A percentile compares a stretch with the other conserved stretches of the same genome.
Conservation (phyloP, 169 alveolate genomes). For the Cystoisospora suis region DNA sequence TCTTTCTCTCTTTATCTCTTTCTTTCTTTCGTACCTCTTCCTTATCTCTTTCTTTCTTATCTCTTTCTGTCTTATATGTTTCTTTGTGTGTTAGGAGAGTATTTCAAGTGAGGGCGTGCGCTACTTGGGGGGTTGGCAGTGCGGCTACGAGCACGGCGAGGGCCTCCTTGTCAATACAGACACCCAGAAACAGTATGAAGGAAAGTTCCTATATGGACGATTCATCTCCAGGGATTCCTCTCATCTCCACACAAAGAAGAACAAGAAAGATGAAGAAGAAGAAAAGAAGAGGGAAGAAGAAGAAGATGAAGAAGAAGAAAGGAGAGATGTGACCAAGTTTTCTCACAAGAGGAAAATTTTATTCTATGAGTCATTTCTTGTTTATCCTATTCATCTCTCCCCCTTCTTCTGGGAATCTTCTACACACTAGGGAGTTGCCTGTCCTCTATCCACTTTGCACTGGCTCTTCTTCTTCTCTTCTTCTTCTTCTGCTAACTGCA, state of each 20-base stretch:
- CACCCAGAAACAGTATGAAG: slow-evolving; percentile 24
- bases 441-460: too few species aligned
- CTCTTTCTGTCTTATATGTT: not conserved
- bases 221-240: too few species aligned
- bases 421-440: not conserved
- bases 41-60: not conserved
- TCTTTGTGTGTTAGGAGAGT: slow-evolving; percentile 42
- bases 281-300: not conserved
- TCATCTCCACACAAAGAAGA: too few species aligned
- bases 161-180: slow-evolving; percentile 37
- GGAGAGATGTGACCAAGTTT: not conserved
- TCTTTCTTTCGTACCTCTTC: not conserved
- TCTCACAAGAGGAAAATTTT: not conserved
- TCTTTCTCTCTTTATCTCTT: not conserved
- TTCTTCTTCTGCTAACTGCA: too few species aligned
- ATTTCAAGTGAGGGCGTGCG: slow-evolving; percentile 55
- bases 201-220: slow-evolving; percentile 38
- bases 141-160: slow-evolving; percentile 56
- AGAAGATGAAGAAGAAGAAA: not conserved
- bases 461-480: too few species aligned
- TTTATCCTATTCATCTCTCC: not conserved
- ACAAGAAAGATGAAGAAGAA: too few species aligned
- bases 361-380: not conserved
- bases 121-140: slow-evolving; percentile 60
- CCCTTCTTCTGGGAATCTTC: not conserved